Base-by-base conservation (phyloP, 2,329 filamentous ascomycete species). In the Botrytis pseudocinerea region DNA sequence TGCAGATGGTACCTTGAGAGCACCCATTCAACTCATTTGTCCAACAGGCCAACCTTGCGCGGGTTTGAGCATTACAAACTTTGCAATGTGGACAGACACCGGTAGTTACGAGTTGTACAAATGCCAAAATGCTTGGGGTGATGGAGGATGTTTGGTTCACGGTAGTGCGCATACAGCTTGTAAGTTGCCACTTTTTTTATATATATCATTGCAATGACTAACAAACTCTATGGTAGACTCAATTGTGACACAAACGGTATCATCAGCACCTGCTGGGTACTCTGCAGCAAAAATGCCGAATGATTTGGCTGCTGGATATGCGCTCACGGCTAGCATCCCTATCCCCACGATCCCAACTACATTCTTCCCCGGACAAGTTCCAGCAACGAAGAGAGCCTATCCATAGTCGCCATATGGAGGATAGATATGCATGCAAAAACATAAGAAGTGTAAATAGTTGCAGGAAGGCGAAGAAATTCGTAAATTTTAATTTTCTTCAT, bases 1-100 rank as follows among this genome's bases (percentile, higher is more conserved):
- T 40, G 78, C 80, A 16, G 73, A 82, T 64, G 82, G 82, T 35
- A 74, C 75, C 6, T 51, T 66, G 1, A 78, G 81, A 4, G 78
- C 78, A 25, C 79, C 82, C 0, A 76, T 83, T 4, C 78, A 80
- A 16, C 76, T 83, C 78, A 82, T 74, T 72, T 82, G n/a, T 79
- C 80, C 12, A 44, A 46, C 44, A 32, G 57, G 42, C n/a, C 40
- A 70, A 32, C 81, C 79, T n/a, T 77, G 79, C 0, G 77, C 73
- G 0, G 81, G 81, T 70, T 76, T 83, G 22, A 82, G 78, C 0
- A 76, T 83, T 4, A 78, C 79, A 22, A 76, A 80, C n/a, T 81
- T 83, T 69, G 73, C 76, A 14, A 73, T 83, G 38, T 83, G 81
- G 82, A 83, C 82, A 18, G 75, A 73, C 40, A 44, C n/a, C 12